Percentiles rank a stretch among this genome's conserved stretches.
Evolutionary conservation across 75 land plant genomes (phyloP).

Genomic region (Selaginella tamariscina): DNA sequence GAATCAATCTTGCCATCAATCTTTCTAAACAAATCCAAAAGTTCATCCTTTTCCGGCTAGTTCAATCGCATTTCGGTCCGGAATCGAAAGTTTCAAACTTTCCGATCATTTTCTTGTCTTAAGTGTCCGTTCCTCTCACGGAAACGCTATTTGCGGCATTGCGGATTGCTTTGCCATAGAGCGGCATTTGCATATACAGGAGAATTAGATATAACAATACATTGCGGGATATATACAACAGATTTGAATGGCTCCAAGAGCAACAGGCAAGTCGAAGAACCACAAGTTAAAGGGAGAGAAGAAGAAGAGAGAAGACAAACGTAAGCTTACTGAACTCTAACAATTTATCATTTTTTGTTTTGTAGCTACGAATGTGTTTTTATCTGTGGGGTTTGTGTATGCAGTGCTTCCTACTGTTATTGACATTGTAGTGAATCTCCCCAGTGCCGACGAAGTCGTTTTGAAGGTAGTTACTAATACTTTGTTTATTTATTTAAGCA

Average conservation of each 20-base stretch:
- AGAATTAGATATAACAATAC: no score
- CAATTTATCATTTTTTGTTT: background rate
- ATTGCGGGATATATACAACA: no score
- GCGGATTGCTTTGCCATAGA: no score
- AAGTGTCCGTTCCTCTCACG: no score
- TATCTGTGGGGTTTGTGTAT: background rate
- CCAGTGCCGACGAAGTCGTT: background rate
- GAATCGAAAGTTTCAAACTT: no score
- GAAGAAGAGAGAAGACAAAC: constrained; percentile 10
- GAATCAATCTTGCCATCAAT: no score
- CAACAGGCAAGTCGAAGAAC: background rate
- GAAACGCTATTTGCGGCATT: no score
- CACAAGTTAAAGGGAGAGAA: constrained; percentile 11
- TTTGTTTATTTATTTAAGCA: background rate
- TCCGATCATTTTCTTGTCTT: no score
- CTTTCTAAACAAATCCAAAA: no score
- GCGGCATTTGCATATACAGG: no score
- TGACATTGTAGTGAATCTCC: background rate
- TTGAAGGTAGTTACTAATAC: constrained; percentile 4
- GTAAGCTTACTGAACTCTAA: background rate
- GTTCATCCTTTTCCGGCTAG: no score
- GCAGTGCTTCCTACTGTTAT: constrained; percentile 6
- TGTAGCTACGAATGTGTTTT: background rate
- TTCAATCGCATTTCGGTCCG: no score
- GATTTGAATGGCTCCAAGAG: constrained; percentile 5